Evolutionary conservation across 805 yeast species (phyloP).

Genomic region (Cephaloascus fragrans): DNA sequence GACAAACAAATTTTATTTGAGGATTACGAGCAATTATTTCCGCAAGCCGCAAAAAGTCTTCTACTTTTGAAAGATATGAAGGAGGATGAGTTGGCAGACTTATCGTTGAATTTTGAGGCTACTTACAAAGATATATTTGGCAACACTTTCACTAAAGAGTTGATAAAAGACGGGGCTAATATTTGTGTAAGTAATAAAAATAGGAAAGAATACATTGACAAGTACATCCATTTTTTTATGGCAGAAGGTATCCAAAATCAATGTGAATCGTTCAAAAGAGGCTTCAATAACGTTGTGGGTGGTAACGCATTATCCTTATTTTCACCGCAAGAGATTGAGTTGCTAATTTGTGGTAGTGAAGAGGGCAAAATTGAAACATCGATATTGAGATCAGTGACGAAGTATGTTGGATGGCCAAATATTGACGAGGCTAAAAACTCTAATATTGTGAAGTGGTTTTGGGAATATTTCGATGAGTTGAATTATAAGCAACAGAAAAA

Average conservation of each 20-base stretch:
- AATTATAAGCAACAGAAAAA: slow-evolving; percentile 42
- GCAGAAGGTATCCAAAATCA: slow-evolving; percentile 42
- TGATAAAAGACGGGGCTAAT: slow-evolving; percentile 49
- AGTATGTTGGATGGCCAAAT: slow-evolving; percentile 55
- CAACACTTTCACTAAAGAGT: slow-evolving; percentile 29
- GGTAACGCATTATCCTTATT: slow-evolving; percentile 76
- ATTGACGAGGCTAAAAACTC: slow-evolving; percentile 25
- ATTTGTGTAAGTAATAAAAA: slow-evolving; percentile 50
- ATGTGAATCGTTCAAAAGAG: slow-evolving; percentile 51
- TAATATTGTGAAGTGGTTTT: slow-evolving; percentile 64
- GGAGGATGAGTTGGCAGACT: slow-evolving; percentile 23
- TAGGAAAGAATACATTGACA: slow-evolving; percentile 48
- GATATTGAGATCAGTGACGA: slow-evolving; percentile 61
- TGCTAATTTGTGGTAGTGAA: slow-evolving; percentile 67
- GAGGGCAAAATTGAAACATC: slow-evolving; percentile 57
- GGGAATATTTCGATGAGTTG: slow-evolving; percentile 61
- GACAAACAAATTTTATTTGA: slow-evolving; percentile 42
- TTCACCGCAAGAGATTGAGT: slow-evolving; percentile 72
- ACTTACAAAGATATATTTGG: slow-evolving; percentile 44
- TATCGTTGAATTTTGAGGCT: slow-evolving; percentile 52
- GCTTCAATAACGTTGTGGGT: slow-evolving; percentile 70
- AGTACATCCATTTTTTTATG: slow-evolving; percentile 53
- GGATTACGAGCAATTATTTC: slow-evolving; percentile 64
- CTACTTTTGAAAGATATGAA: slow-evolving; percentile 32
- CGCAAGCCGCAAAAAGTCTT: slow-evolving; percentile 50